These are phyloP conservation scores for Aspergillus ochraceoroseus DNA, from an alignment of 2,329 filamentous ascomycete species.

Conservation along the genomic window DNA sequence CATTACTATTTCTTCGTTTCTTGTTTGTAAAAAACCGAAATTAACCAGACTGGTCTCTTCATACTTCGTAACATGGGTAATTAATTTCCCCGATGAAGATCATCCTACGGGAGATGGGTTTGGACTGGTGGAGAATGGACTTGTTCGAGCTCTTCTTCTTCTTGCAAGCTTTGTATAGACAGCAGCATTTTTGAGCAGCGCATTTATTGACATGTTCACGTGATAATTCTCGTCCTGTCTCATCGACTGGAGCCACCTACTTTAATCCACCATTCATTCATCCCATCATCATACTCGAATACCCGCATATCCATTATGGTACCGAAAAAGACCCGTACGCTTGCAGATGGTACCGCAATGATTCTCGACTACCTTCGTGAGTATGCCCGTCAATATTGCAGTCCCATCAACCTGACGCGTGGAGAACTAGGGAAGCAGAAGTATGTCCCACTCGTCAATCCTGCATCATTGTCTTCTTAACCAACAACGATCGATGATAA, in stretches of 20 bases:
- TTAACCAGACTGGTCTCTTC: conserved; percentile 7
- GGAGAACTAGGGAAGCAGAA: conserved; percentile 50
- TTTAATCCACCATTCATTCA: no score
- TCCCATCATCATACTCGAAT: no score
- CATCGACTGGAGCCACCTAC: no score
- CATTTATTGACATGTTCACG: no score
- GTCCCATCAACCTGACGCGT: no score
- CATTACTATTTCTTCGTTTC: conserved; percentile 18
- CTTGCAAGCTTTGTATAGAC: no score
- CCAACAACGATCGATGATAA: conserved; percentile 1
- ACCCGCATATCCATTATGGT: conserved; percentile 31
- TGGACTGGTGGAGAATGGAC: no score
- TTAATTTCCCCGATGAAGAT: conserved; percentile 2
- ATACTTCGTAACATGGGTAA: conserved; percentile 3
- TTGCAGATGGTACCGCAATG: conserved; percentile 38
- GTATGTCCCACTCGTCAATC: conserved; percentile 26
- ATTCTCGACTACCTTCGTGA: conserved; percentile 51
- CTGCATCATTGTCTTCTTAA: background rate
- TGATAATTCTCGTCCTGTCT: no score
- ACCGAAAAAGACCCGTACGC: conserved; percentile 36
- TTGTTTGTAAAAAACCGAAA: conserved; percentile 17
- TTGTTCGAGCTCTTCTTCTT: no score
- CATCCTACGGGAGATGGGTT: no score
- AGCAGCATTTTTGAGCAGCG: no score
- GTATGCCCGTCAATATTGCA: conserved; percentile 20